Evolutionary conservation across 2,329 filamentous ascomycete species (phyloP).

Genomic region (Talaromyces sp.): DNA sequence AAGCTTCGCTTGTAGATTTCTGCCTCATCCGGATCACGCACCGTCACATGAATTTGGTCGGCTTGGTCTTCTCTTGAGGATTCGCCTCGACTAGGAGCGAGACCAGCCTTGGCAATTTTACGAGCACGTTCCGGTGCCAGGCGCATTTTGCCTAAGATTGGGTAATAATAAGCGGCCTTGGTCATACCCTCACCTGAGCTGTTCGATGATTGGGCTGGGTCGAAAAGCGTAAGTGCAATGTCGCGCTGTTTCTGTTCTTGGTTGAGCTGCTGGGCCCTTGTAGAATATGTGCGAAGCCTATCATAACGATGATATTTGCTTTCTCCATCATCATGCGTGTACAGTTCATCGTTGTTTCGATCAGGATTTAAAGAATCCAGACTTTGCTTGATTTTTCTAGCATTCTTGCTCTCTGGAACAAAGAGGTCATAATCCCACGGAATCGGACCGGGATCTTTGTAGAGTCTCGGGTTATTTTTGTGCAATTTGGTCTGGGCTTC

Average conservation of each 20-base stretch:
- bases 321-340: constrained; percentile 42
- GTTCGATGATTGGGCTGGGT: constrained; percentile 33
- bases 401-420: constrained; percentile 45
- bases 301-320: constrained; percentile 49
- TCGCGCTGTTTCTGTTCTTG: constrained; percentile 50
- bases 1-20: constrained; percentile 44
- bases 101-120: constrained; percentile 36
- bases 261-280: constrained; percentile 47
- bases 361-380: constrained; percentile 49
- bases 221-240: constrained; percentile 54
- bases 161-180: constrained; percentile 58
- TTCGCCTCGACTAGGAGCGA: constrained; percentile 28
- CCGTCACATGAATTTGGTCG: constrained; percentile 47
- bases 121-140: constrained; percentile 46
- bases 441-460: constrained; percentile 48
- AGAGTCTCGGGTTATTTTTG: constrained; percentile 43
- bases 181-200: constrained; percentile 24
- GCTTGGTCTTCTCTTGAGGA: constrained; percentile 41
- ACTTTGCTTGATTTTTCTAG: constrained; percentile 50
- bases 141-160: constrained; percentile 51
- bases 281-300: constrained; percentile 56
- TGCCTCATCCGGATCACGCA: constrained; percentile 45
- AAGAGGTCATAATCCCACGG: constrained; percentile 57
- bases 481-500: constrained; percentile 43
- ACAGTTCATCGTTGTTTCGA: constrained; percentile 47